Evolutionary conservation across 2,329 filamentous ascomycete species (phyloP), one percentile per base, ranked within the genome.

Genomic region (Pseudogymnoascus sp.): DNA sequence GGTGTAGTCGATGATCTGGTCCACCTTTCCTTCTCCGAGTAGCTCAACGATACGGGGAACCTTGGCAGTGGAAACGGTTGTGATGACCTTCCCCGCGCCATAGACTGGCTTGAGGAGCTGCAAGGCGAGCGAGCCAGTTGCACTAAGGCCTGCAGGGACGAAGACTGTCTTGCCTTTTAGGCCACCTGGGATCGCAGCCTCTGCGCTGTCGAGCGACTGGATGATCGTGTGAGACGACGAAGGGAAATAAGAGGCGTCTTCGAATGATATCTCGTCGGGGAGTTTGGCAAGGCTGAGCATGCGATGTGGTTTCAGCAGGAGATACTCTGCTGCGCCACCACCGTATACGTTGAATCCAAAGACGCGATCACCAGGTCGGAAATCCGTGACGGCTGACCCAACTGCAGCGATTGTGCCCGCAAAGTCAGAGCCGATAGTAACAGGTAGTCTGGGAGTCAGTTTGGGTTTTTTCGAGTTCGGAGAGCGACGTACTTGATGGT

Each of bases 401-500:
- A 75, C 64, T 2, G 73, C 73, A 0, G 68, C 66, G 8, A 80
- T 73, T 1, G 68, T 70, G 25, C 78, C 78, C 1, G 75, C 70
- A 42, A 72, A 68, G 64, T 80, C 77, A 63, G 75, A 76, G 35
- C 78, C 78, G 33, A 80, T 73, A 60, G 73, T 74, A 48, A 74
- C 77, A 0, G 77, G 77, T 48, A 79, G 78, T 10, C 74, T 74
- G 60, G 25, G 7, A 55, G 12, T 3, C 21, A 55, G 36, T 44
- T 61, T 42, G 39, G 5, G 17, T 3, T 21, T 25, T 25, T 10
- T 42, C 66, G 15, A 74, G 72, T 6, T 68, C 71, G 61, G 71
- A 86, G 72, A 72, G 85, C 77, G 61, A 81, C 80, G 4, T 82
- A 81, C 60, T 78, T 79, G 63, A 85, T 72, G 55, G 78, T 74